Conservation (phyloP, 495 filamentous ascomycete species). For the Penicillium roqueforti region DNA sequence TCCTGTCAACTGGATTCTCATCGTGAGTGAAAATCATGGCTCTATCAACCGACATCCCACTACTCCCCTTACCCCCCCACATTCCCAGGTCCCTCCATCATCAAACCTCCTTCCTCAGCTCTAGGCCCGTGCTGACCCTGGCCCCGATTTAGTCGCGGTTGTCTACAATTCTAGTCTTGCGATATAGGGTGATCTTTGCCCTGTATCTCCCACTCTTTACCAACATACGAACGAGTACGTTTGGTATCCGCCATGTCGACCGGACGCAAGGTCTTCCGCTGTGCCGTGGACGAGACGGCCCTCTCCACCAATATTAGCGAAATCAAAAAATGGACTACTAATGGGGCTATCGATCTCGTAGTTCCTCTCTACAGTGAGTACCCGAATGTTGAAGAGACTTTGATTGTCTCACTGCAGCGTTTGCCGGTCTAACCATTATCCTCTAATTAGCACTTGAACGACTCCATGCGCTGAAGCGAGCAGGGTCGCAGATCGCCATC, state of each 20-base stretch:
- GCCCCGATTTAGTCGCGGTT: slow-evolving; percentile 28
- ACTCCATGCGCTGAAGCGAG: slow-evolving; percentile 54
- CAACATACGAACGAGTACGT: slow-evolving; percentile 12
- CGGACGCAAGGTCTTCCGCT: slow-evolving; percentile 63
- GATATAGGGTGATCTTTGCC: slow-evolving; percentile 30
- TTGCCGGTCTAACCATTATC: slow-evolving; percentile 12
- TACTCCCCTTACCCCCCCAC: slow-evolving; percentile 30
- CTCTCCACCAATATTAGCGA: slow-evolving; percentile 64
- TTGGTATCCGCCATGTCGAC: slow-evolving; percentile 38
- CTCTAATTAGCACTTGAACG: slow-evolving; percentile 49
- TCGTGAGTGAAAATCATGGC: slow-evolving; percentile 29
- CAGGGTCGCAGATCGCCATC: slow-evolving; percentile 50
- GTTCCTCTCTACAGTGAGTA: slow-evolving; percentile 64
- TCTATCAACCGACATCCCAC: neutral
- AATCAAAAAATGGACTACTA: slow-evolving; percentile 64
- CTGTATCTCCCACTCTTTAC: slow-evolving; percentile 10
- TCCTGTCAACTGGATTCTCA: slow-evolving; percentile 25
- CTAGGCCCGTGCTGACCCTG: slow-evolving; percentile 30
- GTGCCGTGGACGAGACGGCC: slow-evolving; percentile 70
- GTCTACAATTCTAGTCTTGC: slow-evolving; percentile 30
- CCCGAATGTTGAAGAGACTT: neutral
- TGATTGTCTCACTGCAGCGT: neutral
- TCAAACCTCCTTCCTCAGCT: slow-evolving; percentile 33
- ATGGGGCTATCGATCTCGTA: slow-evolving; percentile 60
- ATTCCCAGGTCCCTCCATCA: slow-evolving; percentile 34